Evolutionary conservation across 2,329 filamentous ascomycete species (phyloP), one percentile per base, ranked within the genome.

Genomic region (Xylariales sp.): DNA sequence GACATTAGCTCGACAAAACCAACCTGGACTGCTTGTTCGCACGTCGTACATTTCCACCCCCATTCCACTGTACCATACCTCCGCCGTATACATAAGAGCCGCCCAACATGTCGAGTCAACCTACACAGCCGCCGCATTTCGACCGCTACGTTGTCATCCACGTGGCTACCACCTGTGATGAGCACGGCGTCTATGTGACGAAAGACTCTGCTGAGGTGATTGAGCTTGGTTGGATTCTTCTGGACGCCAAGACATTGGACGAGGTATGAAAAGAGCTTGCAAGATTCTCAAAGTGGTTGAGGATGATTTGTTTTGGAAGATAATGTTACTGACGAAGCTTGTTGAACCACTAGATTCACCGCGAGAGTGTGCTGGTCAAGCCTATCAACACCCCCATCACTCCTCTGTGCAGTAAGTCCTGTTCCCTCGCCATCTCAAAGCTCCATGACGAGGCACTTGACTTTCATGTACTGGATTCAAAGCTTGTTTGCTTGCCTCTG

Each of bases 151-250:
- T 96, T 52, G 88, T 98, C 60, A 95, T 97, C 64, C 93, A 98
- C 68, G 91, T 97, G 60, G 93, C 93, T 50, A 98, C 93, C 25
- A 98, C 93, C 54, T 98, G 93, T 70, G 93, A 98, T 66, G 93
- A 98, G 67, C 93, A 98, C 69, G 93, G 93, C 49, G 93, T 98
- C 52, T 98, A 98, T 67, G 93, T 98, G 45, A 98, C 93, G 46
- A 97, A 97, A 70, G 93, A 98, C 69, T 97, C 93, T 45, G 93
- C 93, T 48, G 93, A 98, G 73, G 93, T 98, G 53, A 98, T 98
- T 66, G 93, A 98, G 78, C 78, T 98, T 62, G 93, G 91, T 50
- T 98, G 93, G 93, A 95, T 97, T 61, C 71, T 98, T 59, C 76
- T 96, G 49, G 90, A 96, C 63, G 85, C 88, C 52, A 93, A 91